Base-by-base conservation (phyloP, 768 basidiomycete species). In the Tricholoma matsutake region DNA sequence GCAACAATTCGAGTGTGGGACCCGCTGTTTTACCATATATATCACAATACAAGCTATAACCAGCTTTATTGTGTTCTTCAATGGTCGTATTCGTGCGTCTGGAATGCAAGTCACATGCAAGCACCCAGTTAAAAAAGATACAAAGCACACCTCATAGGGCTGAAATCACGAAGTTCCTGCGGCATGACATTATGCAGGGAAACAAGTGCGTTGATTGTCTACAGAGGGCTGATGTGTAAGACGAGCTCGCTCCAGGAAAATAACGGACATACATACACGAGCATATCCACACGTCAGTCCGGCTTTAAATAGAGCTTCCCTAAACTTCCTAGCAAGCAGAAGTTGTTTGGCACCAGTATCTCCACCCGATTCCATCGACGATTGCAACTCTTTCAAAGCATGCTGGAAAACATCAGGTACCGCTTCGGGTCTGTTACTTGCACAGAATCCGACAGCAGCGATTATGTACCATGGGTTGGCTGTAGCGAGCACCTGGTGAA, bases 271-370 rank as follows among this genome's bases (percentile, higher is more conserved):
- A 47, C 70, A 62, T 64, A 87, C 88, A 73, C 80, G 83, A 2
- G 86, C 79, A 65, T 83, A 84, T 7, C 87, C 88, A 57, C 76
- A 75, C 18, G 81, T 76, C 63, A 86, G 66, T 3, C 85, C 87
- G 4, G 83, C 78, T 67, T 87, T 87, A 73, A 89, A 82, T 5
- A 89, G 62, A 0, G 81, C 82, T 61, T 89, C 88, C 31, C 85
- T 75, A n/a, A 88, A 69, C 64, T 80, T 86, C 57, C 81, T 77
- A 39, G 82, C 81, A 2, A 88, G 73, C 7, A 76, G 49, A 22
- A 76, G 67, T 43, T 70, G 75, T 59, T 85, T 78, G 16, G 75
- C 68, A 7, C 72, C 56, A 18, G 56, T n/a, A 10, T 63, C 66
- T 0, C 62, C 39, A 18, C 18, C 29, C 16, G 22, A 25, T 25